Evolutionary conservation across 2,329 filamentous ascomycete species (phyloP), one percentile per base, ranked within the genome.

Genomic region (Exophiala xenobiotica): DNA sequence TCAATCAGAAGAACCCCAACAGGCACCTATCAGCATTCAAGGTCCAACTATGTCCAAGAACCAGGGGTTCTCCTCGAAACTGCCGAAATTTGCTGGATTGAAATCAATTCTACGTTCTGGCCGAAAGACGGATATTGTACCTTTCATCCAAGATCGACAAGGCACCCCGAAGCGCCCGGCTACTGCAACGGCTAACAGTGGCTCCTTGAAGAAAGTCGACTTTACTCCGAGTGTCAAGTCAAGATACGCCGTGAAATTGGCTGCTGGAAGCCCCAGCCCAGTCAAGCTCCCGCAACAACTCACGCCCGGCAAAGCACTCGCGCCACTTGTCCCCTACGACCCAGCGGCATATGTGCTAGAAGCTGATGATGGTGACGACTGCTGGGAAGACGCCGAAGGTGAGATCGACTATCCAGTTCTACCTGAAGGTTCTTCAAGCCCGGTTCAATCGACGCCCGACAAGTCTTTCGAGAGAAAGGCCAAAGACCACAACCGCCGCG

Each of bases 131-230:
- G 74, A 82, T 24, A 82, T 81, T 61, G 71, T 76, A 18, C 65
- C 83, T 24, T 78, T 78, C 45, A 65, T 74, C 2, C 66, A 46
- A 18, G 43, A 49, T 8, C 48, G 46, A 24, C 41, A 53, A 19
- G 48, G 41, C 12, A 61, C 54, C 39, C 61, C 60, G 14, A 64
- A 61, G 33, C 57, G 68, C 9, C 63, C 62, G 16, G 56, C 61
- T 19, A 66, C 66, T 16, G 53, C 62, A 4, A 63, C 76, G 14
- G 76, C 79, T 4, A 31, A 40, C 14, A 45, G 37, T 11, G 59
- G 54, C 12, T 83, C 84, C 24, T 79, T 83, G 19, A 87, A 83
- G 68, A 95, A 95, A 73, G 88, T 95, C 27, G 84, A 87, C 44
- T 96, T 95, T 63, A 90, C 87, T 0, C 85, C 85, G 0, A 83